phyloP scores from a whole-genome alignment of 2,329 filamentous ascomycete genomes.

The Epichloe brachyelytri region DNA sequence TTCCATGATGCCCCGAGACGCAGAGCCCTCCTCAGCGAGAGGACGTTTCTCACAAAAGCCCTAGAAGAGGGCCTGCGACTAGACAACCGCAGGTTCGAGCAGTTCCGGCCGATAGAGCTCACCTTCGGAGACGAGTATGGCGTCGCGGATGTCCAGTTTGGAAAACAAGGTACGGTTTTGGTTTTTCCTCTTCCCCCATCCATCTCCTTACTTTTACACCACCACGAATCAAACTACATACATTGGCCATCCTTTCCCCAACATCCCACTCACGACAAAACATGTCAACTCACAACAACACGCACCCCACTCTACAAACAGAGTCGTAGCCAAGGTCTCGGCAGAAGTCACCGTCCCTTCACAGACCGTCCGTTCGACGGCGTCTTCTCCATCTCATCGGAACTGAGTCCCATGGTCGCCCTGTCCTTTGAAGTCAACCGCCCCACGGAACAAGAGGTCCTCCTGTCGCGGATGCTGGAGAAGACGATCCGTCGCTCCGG shows the following conservation, averaged over 20 bases:
- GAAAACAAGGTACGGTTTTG: constrained; percentile 60
- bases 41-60: constrained; percentile 71
- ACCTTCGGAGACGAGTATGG: constrained; percentile 86
- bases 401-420: constrained; percentile 84
- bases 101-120: constrained; percentile 66
- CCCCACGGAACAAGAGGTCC: constrained; percentile 69
- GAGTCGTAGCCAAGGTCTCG: constrained; percentile 73
- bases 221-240: not conserved
- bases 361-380: constrained; percentile 88
- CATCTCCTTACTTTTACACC: not conserved
- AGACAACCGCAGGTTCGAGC: constrained; percentile 70
- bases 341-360: constrained; percentile 75
- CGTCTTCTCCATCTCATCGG: constrained; percentile 82
- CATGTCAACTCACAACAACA: not conserved
- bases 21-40: constrained; percentile 84
- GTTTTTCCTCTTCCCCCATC: not conserved
- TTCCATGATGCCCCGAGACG: constrained; percentile 73
- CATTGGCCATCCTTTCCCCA: not conserved
- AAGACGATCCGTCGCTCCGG: constrained; percentile 87
- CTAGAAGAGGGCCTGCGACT: constrained; percentile 69
- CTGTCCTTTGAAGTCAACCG: constrained; percentile 80
- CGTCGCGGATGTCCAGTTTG: constrained; percentile 72
- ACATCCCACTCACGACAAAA: too few relatives aligned
- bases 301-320: constrained; percentile 20
- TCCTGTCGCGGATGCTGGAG: constrained; percentile 80